Evolutionary conservation across 768 basidiomycete species (phyloP).

Genomic region (Leccinellum albellum): DNA sequence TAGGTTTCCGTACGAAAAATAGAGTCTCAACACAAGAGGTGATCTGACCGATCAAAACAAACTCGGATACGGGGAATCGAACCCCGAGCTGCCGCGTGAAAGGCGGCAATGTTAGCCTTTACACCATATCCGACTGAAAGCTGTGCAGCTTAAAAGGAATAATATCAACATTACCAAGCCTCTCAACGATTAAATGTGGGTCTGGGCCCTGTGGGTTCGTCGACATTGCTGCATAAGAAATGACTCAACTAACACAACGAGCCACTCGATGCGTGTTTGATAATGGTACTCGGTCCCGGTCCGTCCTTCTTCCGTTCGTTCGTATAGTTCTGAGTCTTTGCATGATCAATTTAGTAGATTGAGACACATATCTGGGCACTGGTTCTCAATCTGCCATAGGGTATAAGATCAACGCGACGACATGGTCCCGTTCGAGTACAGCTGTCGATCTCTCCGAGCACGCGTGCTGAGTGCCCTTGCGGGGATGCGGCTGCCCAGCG

Average conservation of each 20-base stretch:
- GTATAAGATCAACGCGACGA: neutral
- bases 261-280: neutral
- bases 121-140: constrained; percentile 49
- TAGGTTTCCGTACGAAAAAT: too few species aligned
- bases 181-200: too few species aligned
- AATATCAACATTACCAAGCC: neutral
- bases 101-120: constrained; percentile 68
- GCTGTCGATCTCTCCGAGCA: neutral
- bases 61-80: constrained; percentile 33
- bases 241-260: neutral
- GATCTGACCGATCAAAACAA: too few species aligned
- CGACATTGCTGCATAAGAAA: neutral
- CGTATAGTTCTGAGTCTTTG: neutral
- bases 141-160: neutral
- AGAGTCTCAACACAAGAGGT: too few species aligned
- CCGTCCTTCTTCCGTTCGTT: neutral
- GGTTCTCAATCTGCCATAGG: neutral
- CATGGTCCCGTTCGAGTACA: too few species aligned
- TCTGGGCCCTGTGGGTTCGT: too few species aligned
- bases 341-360: neutral
- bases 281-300: neutral
- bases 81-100: constrained; percentile 47
- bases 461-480: neutral
- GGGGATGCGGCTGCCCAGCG: neutral
- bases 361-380: neutral